These are phyloP conservation scores for Linum tenue DNA, from an alignment of 345 rosid genomes.

Conservation along the genomic window DNA sequence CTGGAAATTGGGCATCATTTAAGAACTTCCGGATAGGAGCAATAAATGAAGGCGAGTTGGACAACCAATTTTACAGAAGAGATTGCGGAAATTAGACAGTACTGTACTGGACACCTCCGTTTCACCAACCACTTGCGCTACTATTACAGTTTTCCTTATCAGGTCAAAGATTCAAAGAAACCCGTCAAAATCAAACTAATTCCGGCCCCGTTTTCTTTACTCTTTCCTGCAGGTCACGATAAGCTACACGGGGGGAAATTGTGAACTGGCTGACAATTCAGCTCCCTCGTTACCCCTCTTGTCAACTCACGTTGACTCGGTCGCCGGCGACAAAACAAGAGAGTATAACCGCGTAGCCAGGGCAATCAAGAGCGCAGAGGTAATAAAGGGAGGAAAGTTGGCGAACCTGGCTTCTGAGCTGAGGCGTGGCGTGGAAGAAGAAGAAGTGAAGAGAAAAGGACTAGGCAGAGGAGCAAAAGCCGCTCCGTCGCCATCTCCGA, in stretches of 20 bases:
- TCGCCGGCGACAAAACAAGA: too few relatives aligned
- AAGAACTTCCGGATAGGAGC: background rate
- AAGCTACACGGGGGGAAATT: too few relatives aligned
- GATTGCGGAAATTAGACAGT: background rate
- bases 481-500: background rate
- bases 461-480: background rate
- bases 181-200: background rate
- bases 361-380: background rate
- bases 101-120: background rate
- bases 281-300: too few relatives aligned
- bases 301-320: too few relatives aligned
- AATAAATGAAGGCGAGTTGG: background rate
- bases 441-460: background rate
- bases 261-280: too few relatives aligned
- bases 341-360: too few relatives aligned
- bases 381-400: background rate
- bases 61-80: background rate
- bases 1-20: background rate
- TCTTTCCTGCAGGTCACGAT: too few relatives aligned
- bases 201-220: background rate
- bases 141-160: too few relatives aligned
- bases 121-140: background rate
- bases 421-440: background rate
- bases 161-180: background rate
- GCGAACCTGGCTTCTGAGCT: constrained; percentile 1